Percentiles rank a stretch among this genome's conserved stretches.
These are phyloP conservation scores for Vitis hybrid DNA, from an alignment of 177 flowering plant genomes.

Conservation along the genomic window DNA sequence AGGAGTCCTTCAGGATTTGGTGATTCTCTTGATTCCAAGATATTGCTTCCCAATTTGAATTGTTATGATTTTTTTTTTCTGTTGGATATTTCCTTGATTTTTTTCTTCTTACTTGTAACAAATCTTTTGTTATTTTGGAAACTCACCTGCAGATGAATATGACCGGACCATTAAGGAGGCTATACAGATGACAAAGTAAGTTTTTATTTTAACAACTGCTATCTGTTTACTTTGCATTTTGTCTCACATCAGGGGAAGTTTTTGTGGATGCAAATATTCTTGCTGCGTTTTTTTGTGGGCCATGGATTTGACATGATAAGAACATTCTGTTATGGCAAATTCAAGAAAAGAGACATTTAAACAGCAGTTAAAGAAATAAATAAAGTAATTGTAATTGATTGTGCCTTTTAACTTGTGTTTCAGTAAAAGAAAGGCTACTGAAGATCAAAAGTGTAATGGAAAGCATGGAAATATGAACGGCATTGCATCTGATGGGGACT, in stretches of 20 bases:
- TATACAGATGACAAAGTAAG: constrained; percentile 43
- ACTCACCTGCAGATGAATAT: constrained; percentile 49
- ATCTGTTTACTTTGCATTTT: neutral
- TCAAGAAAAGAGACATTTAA: too few species aligned
- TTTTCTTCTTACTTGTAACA: neutral
- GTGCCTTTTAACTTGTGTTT: neutral
- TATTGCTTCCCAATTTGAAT: too few species aligned
- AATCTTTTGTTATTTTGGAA: neutral
- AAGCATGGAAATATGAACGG: neutral
- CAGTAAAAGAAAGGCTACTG: constrained; percentile 25
- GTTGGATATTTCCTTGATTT: neutral
- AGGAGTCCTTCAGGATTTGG: too few species aligned
- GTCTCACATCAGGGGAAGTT: neutral
- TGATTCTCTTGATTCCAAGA: too few species aligned
- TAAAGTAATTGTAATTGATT: neutral
- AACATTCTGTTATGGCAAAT: too few species aligned
- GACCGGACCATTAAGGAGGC: constrained; percentile 60
- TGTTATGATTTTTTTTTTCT: neutral
- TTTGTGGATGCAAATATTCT: neutral
- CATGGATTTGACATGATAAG: too few species aligned
- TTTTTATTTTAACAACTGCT: neutral
- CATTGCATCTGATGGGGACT: neutral
- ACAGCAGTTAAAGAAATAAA: neutral
- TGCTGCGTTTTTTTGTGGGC: neutral
- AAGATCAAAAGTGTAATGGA: constrained; percentile 9